These are phyloP conservation scores for Stephania cephalantha DNA, from an alignment of 164 flowering plant genomes.

Conservation along the genomic window DNA sequence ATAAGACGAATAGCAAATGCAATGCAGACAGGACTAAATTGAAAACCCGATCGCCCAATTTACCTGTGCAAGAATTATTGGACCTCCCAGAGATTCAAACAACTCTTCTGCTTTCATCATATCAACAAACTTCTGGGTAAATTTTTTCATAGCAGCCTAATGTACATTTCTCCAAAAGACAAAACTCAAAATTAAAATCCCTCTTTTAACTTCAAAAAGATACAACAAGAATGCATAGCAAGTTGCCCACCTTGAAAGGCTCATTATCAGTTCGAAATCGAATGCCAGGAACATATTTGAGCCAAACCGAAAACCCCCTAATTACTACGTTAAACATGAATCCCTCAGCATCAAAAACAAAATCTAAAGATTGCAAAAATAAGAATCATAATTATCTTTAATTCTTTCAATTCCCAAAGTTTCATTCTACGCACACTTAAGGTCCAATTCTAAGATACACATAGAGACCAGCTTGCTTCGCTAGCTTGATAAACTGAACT, in stretches of 20 bases:
- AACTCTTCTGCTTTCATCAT: slow-evolving; percentile 88
- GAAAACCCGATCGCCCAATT: not conserved
- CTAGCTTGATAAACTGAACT: slow-evolving; percentile 63
- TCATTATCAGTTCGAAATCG: slow-evolving; percentile 85
- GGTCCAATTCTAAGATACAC: slow-evolving; percentile 64
- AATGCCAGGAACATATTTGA: slow-evolving; percentile 85
- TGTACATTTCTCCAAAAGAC: slow-evolving; percentile 1
- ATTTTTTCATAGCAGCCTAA: slow-evolving; percentile 69
- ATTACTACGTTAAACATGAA: slow-evolving; percentile 9
- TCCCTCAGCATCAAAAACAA: slow-evolving; percentile 4
- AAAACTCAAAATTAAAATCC: not conserved
- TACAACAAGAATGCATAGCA: not conserved
- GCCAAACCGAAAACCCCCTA: slow-evolving; percentile 99
- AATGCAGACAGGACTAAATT: slow-evolving; percentile 1
- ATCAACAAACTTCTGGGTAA: slow-evolving; percentile 71
- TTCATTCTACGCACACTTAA: slow-evolving; percentile 83
- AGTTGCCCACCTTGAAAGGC: slow-evolving; percentile 77
- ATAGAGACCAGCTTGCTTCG: no score
- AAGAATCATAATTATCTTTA: not conserved
- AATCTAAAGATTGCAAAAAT: not conserved
- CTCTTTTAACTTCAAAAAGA: not conserved
- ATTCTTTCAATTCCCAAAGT: slow-evolving; percentile 47
- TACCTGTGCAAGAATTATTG: slow-evolving; percentile 94
- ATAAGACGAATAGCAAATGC: not conserved
- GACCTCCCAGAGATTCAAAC: slow-evolving; percentile 89